Base-by-base conservation (phyloP, 768 basidiomycete genomes). In the Leccinum sublutescens region DNA sequence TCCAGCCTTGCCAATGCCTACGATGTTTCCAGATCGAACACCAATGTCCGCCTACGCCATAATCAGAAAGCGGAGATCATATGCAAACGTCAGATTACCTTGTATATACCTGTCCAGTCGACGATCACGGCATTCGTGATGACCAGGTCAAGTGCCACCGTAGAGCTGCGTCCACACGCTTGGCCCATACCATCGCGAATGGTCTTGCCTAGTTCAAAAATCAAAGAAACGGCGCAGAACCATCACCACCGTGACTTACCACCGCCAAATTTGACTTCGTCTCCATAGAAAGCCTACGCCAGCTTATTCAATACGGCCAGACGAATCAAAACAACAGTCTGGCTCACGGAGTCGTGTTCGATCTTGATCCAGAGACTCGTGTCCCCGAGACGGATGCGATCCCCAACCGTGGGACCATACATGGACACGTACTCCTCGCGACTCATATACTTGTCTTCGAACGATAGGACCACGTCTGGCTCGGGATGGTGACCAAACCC, bases 161-260 rank as follows among this genome's bases (percentile, higher is more conserved):
- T 63, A 9, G 89, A 82, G 0, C 83, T 78, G 12, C 85, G 77
- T 62, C 90, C 85, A 2, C 89, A 91, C 0, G 87, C 87, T 71
- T 98, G 95, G 8, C 95, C 97, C 91, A 97, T 96, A 5, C 97
- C 97, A 67, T 98, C 97, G 23, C 96, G 88, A 54, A 98, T 91
- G 1, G 88, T 84, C 75, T 98, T 98, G 17, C 95, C 92, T 93
- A 62, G 6, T 21, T 14, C 34, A 10, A n/a, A 21, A 33, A 11
- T 52, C 50, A 48, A 23, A 54, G 49, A 43, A 50, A 15, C 19
- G 9, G 21, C 25, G 33, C 31, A 31, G 48, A 47, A 14, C 17
- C 1, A 5, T 55, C 43, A 21, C 25, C 21, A 7, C 11, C 0
- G 49, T 14, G 45, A 60, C 75, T 62, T 66, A 86, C 93, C 96